Evolutionary conservation across 345 rosid species (phyloP), one percentile per base, ranked within the genome.

Genomic region (Limnanthes douglasii): DNA sequence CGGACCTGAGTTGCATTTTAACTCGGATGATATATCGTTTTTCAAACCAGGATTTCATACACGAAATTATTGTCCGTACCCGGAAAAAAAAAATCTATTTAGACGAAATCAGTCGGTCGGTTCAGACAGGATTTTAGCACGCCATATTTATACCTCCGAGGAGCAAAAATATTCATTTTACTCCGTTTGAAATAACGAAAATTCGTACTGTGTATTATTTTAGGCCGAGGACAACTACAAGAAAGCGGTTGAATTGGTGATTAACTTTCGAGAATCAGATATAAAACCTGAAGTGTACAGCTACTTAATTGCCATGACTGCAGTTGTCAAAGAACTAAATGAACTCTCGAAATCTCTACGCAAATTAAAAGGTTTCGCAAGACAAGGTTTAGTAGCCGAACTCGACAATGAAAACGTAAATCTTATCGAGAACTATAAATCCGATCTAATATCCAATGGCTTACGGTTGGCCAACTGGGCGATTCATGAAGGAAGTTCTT

Each of bases 221-320:
- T 42, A 86, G 97, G 80, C 63, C 53, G 94, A 86, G 47, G 97
- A 94, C 36, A 73, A 82, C 18, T 82, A 82, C 51, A 65, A 21
- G 46, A 73, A 63, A 31, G 88, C 85, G 2, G 60, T 71, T 48
- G 78, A 69, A 53, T 59, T 78, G 46, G 92, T 86, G 34, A 53
- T 67, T 15, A 44, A 67, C 21, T 61, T 86, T 4, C 65, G 68
- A 45, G 74, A 65, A 27, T 75, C 94, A 10, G 93, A 79, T 45
- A 45, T 86, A 41, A 82, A 65, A 53, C 97, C 93, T 21, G 94
- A 78, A 69, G 69, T 70, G 8, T 82, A 82, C 51, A 68, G 93
- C 54, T 78, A 82, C 59, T 69, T 86, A 13, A 73, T 86, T 40
- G 92, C 92, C 19, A 75, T 86, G 96, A 74, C 94, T 50, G 96